phyloP scores from a whole-genome alignment of 177 flowering plant genomes.

The Vitis hybrid region DNA sequence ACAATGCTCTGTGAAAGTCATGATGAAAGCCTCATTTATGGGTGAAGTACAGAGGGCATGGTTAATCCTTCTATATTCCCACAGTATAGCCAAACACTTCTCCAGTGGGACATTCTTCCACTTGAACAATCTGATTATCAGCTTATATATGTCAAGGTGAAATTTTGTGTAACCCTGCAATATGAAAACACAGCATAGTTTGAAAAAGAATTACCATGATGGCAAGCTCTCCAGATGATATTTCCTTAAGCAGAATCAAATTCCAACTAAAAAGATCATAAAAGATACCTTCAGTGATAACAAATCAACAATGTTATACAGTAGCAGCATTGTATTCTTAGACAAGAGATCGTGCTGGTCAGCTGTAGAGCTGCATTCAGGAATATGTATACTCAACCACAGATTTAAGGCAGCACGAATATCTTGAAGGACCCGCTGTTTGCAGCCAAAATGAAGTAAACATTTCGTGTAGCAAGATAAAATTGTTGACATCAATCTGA shows the following conservation, averaged over 20 bases:
- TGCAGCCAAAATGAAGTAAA: conserved; percentile 10
- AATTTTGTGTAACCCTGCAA: conserved; percentile 59
- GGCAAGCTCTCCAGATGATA: background rate
- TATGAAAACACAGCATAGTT: conserved; percentile 8
- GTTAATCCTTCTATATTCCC: conserved; percentile 73
- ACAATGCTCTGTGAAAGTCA: conserved; percentile 43
- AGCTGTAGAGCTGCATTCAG: conserved; percentile 24
- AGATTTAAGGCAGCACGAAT: conserved; percentile 54
- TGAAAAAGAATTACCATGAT: background rate
- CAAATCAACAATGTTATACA: conserved; percentile 68
- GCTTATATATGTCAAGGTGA: conserved; percentile 48
- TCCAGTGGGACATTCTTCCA: conserved; percentile 50
- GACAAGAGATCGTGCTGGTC: conserved; percentile 28
- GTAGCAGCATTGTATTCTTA: conserved; percentile 42
- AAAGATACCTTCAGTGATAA: conserved; percentile 70
- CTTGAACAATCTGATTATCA: conserved; percentile 52
- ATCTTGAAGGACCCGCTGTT: conserved; percentile 64
- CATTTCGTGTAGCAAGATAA: background rate
- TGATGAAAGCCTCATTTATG: conserved; percentile 50
- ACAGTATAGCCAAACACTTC: conserved; percentile 50
- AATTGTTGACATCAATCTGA: background rate
- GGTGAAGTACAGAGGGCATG: conserved; percentile 86
- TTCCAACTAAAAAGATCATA: background rate
- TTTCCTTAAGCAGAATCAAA: background rate
- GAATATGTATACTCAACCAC: conserved; percentile 43